Percentiles rank a stretch among this genome's conserved stretches.
Evolutionary conservation across 176 grass and related monocot genomes (phyloP).

Genomic region (Zea mays): Zm-B73-REFERENCE-NAM-5.0 NC_050098.1:48766501-48767000

Average conservation of each 20-base stretch:
- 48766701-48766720: background rate
- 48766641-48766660: background rate
- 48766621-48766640: slow-evolving; percentile 35
- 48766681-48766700: background rate
- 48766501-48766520: no score
- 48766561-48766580: background rate
- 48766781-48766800: background rate
- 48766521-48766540: no score
- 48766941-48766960: no score
- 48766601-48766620: background rate
- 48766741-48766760: no score
- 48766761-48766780: background rate
- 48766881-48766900: no score
- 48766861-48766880: no score
- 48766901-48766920: no score
- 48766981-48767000: background rate
- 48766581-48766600: background rate
- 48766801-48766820: background rate
- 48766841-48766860: no score
- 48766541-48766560: no score
- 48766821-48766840: no score
- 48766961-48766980: no score
- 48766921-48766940: no score
- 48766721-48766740: background rate
- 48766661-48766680: background rate